A percentile compares a stretch with the other conserved stretches of the same genome.
phyloP scores from a whole-genome alignment of 148 eudicot genomes.

The Rhododendron kiyosumense region DNA sequence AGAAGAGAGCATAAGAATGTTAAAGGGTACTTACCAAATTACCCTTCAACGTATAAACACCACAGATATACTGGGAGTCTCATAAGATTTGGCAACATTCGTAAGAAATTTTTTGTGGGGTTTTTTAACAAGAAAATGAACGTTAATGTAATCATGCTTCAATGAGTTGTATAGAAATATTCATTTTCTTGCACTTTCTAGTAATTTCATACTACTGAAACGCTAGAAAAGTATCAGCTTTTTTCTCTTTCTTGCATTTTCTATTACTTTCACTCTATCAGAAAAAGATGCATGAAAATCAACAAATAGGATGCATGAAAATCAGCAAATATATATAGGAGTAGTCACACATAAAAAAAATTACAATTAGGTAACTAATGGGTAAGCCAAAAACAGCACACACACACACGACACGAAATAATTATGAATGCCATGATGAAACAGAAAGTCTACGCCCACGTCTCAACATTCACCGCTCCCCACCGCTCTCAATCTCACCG shows the following conservation, averaged over 20 bases:
- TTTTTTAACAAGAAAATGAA: not conserved
- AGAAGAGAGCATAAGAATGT: not conserved
- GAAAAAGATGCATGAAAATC: too few species aligned
- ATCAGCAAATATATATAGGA: not conserved
- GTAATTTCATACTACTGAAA: not conserved
- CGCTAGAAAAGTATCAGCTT: not conserved
- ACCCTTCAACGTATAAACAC: not conserved
- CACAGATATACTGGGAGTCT: not conserved
- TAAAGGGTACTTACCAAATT: not conserved
- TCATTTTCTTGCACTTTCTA: not conserved
- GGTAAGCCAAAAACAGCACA: not conserved
- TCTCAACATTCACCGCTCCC: too few species aligned
- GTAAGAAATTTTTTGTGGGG: not conserved
- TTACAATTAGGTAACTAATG: not conserved
- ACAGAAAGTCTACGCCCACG: too few species aligned
- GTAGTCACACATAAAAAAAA: not conserved
- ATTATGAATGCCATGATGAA: not conserved
- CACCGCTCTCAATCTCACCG: too few species aligned
- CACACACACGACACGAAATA: not conserved
- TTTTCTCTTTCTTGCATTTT: not conserved
- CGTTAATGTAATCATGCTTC: not conserved
- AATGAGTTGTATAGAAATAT: not conserved
- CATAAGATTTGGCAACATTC: not conserved
- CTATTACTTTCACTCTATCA: not conserved
- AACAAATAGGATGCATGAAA: not conserved